Evolutionary conservation across 192 early-diverging fungal genomes (phyloP).

Genomic region (Coemansia sp.): DNA sequence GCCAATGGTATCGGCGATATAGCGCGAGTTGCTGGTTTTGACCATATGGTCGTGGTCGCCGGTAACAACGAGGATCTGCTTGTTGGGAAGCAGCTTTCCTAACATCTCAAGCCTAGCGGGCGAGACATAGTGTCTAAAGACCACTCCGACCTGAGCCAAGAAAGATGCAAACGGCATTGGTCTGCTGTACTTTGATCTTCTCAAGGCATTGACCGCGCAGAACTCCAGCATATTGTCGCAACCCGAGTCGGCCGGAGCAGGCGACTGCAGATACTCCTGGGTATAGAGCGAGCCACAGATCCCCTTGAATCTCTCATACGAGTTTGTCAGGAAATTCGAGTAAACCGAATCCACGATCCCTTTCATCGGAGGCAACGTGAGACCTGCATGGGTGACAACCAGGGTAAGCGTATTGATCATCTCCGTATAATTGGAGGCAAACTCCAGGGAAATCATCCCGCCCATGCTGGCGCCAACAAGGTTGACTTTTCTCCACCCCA

Average conservation of each 20-base stretch:
- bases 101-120: constrained; percentile 25
- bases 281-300: constrained; percentile 43
- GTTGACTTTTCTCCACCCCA: constrained; percentile 71
- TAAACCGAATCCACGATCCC: constrained; percentile 30
- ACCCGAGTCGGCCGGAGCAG: constrained; percentile 30
- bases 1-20: constrained; percentile 44
- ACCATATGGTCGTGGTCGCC: constrained; percentile 49
- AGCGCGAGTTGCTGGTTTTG: constrained; percentile 36
- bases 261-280: constrained; percentile 27
- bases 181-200: constrained; percentile 34
- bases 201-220: constrained; percentile 27
- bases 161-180: constrained; percentile 42
- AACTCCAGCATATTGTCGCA: constrained; percentile 40
- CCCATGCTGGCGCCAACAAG: constrained; percentile 85
- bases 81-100: constrained; percentile 32
- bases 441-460: constrained; percentile 78
- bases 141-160: constrained; percentile 35
- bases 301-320: constrained; percentile 31
- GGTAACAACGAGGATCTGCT: constrained; percentile 42
- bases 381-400: constrained; percentile 41
- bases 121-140: constrained; percentile 50
- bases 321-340: constrained; percentile 36
- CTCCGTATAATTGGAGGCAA: constrained; percentile 57
- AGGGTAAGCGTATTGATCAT: constrained; percentile 52
- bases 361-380: constrained; percentile 31